Conservation (phyloP, 352 stramenopile species). For the Globisporangium nodosum region DNA sequence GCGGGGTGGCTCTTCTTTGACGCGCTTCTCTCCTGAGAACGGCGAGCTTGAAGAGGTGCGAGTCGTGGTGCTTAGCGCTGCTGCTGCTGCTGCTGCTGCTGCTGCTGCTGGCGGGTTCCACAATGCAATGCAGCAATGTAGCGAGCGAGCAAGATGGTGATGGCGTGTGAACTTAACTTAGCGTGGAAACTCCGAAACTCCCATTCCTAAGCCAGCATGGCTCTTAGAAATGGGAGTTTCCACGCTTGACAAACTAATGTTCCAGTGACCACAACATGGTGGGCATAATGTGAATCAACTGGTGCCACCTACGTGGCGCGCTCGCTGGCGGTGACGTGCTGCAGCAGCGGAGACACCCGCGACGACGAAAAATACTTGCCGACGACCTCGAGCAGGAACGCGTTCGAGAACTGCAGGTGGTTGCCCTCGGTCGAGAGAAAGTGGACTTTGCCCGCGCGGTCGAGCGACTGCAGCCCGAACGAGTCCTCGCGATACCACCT, state of each 20-base stretch:
- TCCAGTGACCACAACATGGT: no score
- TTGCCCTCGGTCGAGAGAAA: constrained; percentile 88
- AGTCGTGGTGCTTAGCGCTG: background rate
- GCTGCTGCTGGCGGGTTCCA: no score
- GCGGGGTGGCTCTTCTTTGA: constrained; percentile 1
- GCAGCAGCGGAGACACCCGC: background rate
- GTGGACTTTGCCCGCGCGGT: constrained; percentile 84
- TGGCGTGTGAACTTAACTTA: background rate
- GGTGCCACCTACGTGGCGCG: no score
- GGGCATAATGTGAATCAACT: no score
- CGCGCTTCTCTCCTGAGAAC: constrained; percentile 2
- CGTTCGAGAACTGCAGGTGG: constrained; percentile 86
- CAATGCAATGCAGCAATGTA: no score
- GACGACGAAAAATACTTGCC: constrained; percentile 60
- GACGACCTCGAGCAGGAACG: constrained; percentile 80
- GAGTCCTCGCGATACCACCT: constrained; percentile 89
- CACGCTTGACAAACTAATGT: no score
- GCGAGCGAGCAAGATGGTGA: background rate
- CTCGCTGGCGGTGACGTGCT: background rate
- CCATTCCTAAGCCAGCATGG: no score
- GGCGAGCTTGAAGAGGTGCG: constrained; percentile 5
- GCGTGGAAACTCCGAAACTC: no score
- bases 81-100: no score
- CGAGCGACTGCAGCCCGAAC: constrained; percentile 88
- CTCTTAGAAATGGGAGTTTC: no score